Base-by-base conservation (phyloP, 139 green algal species). In the Zygnema circumcarinatum region DNA sequence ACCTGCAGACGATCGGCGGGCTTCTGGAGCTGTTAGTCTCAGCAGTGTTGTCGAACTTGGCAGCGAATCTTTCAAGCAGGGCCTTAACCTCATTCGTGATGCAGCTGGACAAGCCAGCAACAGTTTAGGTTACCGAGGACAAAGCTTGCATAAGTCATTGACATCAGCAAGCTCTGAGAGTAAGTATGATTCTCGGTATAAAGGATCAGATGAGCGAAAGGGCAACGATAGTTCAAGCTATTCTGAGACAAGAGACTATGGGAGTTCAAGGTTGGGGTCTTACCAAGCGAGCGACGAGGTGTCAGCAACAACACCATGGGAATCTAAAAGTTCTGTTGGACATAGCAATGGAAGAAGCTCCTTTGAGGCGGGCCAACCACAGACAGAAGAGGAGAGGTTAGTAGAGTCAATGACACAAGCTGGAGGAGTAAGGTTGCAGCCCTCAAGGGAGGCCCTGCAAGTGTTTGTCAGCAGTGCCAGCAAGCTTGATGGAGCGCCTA, bases 401-500 rank as follows among this genome's bases (percentile, higher is more conserved):
- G 85, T 90, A 40, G 85, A 89, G 47, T 36, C 69, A 29, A 90
- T 90, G 31, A 83, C 38, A 21, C 42, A 41, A 32, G 53, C 47
- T 20, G 80, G 79, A 36, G 85, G 85, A 36, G 85, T 90, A 40
- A 39, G 85, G 2, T 22, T 86, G 32, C 80, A 89, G 85, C 85
- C 85, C 0, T 83, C 40, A 3, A 41, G 67, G 2, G 85, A 90
- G 80, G 85, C 85, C 32, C 85, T 90, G 16, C 20, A 33, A 16
- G 31, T 16, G 25, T 90, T 90, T 47, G 36, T 89, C 3, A 35
- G n/a, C 7, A 84, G 22, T 38, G 35, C 54, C 25, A 35, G 7
- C 1, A 81, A 35, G 21, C 38, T 90, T 33, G 84, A 90, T 54
- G 85, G 36, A 22, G 38, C 21, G 25, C 35, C 39, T n/a, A 35